Base-by-base conservation (phyloP, 139 green algal species). In the Micromonas commoda region DNA sequence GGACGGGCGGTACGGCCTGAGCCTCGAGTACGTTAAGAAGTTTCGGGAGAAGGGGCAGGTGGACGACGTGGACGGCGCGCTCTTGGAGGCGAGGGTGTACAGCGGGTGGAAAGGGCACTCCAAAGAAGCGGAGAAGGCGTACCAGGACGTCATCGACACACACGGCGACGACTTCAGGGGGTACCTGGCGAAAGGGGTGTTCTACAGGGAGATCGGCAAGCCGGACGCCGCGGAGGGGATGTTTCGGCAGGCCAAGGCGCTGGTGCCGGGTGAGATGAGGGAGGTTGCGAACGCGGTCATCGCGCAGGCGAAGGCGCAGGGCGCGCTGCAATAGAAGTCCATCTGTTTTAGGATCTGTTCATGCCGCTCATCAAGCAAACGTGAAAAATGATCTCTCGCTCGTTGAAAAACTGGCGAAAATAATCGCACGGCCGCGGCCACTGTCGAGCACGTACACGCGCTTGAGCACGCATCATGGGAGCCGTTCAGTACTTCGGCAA, bases 101-200 rank as follows among this genome's bases (percentile, higher is more conserved):
- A 63, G 37, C 19, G 19, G 26, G 5, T 75, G 68, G 68, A 75
- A 61, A 39, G 68, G 68, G 1, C 37, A 75, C 37, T 35, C 37
- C 0, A 75, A 75, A 26, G 68, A 75, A 0, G 68, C 68, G 21
- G 68, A 75, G 23, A 13, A 28, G 5, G 35, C 68, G 2, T 75
- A 39, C 35, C 24, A 29, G 23, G 35, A 61, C 0, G 68, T 75
- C 37, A 39, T 75, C 23, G 37, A 63, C 37, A 26, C n/a, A 0
- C 68, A 75, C 29, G 34, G 34, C 19, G 68, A 63, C 3, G 68
- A 75, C 6, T 75, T 75, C 6, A 35, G 68, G 0, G 68, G 37
- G 32, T 63, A 75, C 53, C 38, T 75, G 13, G 68, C 68, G 3
- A 38, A 64, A 63, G 68, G 68, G 3, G 68, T 75, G 9, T 75